Evolutionary conservation across 2,329 filamentous ascomycete genomes (phyloP), one percentile per base, ranked within the genome.

Genomic region (Berkeleyomyces rouxiae): DNA sequence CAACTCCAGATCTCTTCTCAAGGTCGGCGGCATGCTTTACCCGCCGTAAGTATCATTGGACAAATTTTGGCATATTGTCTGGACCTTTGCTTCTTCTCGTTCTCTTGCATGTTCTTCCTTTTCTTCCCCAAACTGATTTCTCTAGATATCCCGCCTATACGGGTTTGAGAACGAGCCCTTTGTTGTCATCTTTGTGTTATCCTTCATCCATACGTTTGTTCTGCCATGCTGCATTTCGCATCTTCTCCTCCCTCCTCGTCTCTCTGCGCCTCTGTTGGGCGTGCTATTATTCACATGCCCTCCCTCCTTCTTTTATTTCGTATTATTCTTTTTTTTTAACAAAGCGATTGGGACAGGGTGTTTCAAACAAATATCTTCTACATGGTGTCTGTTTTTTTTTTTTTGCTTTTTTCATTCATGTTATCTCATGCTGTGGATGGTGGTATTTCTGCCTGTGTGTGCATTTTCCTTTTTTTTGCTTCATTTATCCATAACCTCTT

Each of bases 311-410:
- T n/a, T 33, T 33, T 23, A 47, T 47, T 36, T 37, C 51, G 37
- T 58, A 37, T 13, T 40, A 16, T 58, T 49, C 46, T 62, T 47
- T 16, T 49, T 62, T 59, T 46, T 57, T 36, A 16, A 16, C 58
- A 63, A 61, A 60, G 62, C 62, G 57, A 44, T 33, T 49, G 33
- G 59, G 62, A 57, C 39, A 33, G 49, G 58, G 57, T 33, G 37
- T 53, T 57, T 37, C 33, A 51, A 39, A 39, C 47, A 60, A 46
- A 33, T 44, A 40, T 57, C 53, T 47, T 55, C 9, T 44, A n/a
- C 36, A 39, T 49, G 23, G 49, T 53, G 49, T 51, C 33, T 42
- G 1, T 58, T 51, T 16, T 49, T 60, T 46, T 33, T 13, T 44
- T 36, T 42, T 40, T 47, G 37, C 1, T 44, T 44, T 44, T 1